A percentile compares a stretch with the other conserved stretches of the same genome.
Evolutionary conservation across 176 grass and related monocot species (phyloP).

Genomic region (Cenchrus purpureus): DNA sequence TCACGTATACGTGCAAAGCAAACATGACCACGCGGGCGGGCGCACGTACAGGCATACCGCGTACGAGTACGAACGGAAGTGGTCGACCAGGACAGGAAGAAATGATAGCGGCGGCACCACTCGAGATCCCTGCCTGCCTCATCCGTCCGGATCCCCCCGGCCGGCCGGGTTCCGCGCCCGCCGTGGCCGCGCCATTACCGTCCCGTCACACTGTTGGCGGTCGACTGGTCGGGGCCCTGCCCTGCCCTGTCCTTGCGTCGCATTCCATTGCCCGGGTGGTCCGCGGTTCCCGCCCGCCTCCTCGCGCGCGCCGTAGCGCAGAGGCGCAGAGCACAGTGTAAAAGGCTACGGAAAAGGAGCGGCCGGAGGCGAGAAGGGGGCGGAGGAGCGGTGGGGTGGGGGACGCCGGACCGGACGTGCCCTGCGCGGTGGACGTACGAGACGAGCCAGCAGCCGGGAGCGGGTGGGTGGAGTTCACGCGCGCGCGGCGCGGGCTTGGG

Average conservation of each 20-base stretch:
- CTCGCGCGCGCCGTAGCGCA: neutral
- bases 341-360: conserved; percentile 17
- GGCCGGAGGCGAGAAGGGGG: too few relatives aligned
- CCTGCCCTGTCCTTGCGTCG: neutral
- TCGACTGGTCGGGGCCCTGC: neutral
- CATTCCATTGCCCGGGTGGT: neutral
- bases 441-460: neutral
- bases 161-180: neutral
- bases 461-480: neutral
- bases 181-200: neutral
- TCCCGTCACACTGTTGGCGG: conserved; percentile 16
- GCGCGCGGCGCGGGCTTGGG: neutral
- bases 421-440: neutral
- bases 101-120: neutral
- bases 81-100: neutral
- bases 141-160: neutral
- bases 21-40: neutral
- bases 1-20: conserved; percentile 5
- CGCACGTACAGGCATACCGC: neutral
- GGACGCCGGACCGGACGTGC: neutral
- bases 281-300: neutral
- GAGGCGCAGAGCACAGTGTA: neutral
- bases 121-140: too few relatives aligned
- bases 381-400: neutral
- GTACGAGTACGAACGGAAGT: neutral